Evolutionary conservation across 108 stramenopile genomes (phyloP).

Genomic region (Conticribra weissflogii): DNA sequence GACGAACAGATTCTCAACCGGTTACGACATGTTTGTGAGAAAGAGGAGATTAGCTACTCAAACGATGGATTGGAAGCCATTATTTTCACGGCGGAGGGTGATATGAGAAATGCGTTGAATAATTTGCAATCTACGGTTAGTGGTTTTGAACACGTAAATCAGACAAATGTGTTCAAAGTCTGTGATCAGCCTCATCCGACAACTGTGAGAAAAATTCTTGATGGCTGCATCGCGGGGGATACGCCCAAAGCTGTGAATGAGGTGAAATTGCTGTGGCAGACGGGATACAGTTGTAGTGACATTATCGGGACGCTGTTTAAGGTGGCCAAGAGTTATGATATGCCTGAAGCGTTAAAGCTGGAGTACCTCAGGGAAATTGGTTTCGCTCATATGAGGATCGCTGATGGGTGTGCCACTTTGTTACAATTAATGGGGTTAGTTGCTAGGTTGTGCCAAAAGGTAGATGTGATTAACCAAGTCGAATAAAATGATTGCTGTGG

Average conservation of each 20-base stretch:
- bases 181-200: conserved; percentile 99
- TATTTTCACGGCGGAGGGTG: conserved; percentile 99
- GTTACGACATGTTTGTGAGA: conserved; percentile 86
- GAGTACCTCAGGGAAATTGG: conserved; percentile 93
- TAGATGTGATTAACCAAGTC: no score
- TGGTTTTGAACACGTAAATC: conserved; percentile 89
- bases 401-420: conserved; percentile 81
- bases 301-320: conserved; percentile 97
- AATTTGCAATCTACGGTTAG: conserved; percentile 92
- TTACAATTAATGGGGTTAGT: conserved; percentile 91
- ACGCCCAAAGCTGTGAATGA: conserved; percentile 61
- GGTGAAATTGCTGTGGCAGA: conserved; percentile 61
- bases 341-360: conserved; percentile 88
- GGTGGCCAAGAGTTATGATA: conserved; percentile 74
- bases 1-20: conserved; percentile 93
- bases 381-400: conserved; percentile 92
- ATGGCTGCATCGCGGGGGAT: conserved; percentile 64
- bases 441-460: conserved; percentile 77
- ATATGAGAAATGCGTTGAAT: conserved; percentile 99
- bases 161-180: conserved; percentile 95
- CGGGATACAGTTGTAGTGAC: conserved; percentile 87
- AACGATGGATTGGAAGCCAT: conserved; percentile 95
- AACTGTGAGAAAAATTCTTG: conserved; percentile 81
- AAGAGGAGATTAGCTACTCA: conserved; percentile 85
- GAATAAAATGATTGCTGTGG: no score